Percentiles rank a stretch among this genome's conserved stretches.
Evolutionary conservation across 768 basidiomycete species (phyloP).

Genomic region (Mycena maculata): DNA sequence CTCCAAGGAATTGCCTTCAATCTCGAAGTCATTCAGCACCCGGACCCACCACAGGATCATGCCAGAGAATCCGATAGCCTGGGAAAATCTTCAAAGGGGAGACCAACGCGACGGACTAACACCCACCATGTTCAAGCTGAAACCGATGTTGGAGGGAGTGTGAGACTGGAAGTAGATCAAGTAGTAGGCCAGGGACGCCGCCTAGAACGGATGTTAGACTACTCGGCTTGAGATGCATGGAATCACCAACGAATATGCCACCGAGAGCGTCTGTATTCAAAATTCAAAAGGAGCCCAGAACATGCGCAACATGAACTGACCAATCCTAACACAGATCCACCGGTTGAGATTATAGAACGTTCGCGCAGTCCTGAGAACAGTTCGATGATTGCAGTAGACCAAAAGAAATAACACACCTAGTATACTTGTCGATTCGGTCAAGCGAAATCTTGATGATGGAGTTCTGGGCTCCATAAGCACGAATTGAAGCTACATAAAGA

Average conservation of each 20-base stretch:
- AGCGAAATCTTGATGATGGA: slow-evolving; percentile 49
- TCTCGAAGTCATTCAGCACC: slow-evolving; percentile 46
- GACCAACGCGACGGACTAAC: not conserved
- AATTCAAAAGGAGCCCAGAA: not conserved
- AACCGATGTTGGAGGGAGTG: slow-evolving; percentile 47
- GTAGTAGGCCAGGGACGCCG: slow-evolving; percentile 55
- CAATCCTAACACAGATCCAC: slow-evolving; percentile 52
- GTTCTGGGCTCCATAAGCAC: slow-evolving; percentile 61
- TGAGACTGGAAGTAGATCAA: slow-evolving; percentile 50
- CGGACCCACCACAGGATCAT: slow-evolving; percentile 54
- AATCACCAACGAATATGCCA: slow-evolving; percentile 51
- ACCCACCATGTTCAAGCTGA: slow-evolving; percentile 56
- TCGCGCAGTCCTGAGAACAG: slow-evolving; percentile 36
- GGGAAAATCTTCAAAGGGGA: not conserved
- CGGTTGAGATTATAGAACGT: slow-evolving; percentile 54
- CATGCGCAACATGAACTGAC: not conserved
- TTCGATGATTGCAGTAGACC: not conserved
- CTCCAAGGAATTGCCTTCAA: slow-evolving; percentile 40
- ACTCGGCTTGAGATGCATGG: not conserved
- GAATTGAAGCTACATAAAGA: slow-evolving; percentile 46
- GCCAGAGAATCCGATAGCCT: slow-evolving; percentile 56
- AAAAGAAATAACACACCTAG: slow-evolving; percentile 23
- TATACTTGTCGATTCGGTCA: slow-evolving; percentile 56
- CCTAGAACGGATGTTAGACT: slow-evolving; percentile 2
- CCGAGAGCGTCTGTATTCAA: slow-evolving; percentile 50